phyloP scores from a whole-genome alignment of 176 grass and related monocot species.

The Pharus latifolius region DNA sequence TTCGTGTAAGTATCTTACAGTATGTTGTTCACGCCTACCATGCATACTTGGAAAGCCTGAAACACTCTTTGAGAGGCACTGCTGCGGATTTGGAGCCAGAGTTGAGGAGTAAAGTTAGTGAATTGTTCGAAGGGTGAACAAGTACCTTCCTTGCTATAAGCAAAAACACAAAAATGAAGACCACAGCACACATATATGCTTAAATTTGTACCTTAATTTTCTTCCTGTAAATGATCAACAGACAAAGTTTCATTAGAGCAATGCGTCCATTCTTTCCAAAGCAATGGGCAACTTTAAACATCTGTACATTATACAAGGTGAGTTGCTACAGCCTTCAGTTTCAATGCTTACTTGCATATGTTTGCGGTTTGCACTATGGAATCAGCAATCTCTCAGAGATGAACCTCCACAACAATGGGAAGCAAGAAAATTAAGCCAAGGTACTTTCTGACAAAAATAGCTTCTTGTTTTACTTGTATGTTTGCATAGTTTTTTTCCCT shows the following conservation, averaged over 20 bases:
- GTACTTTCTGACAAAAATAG: no score
- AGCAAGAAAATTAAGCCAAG: no score
- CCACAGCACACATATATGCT: no score
- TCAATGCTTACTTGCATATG: no score
- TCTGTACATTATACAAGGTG: no score
- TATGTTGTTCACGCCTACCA: neutral
- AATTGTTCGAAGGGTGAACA: slow-evolving; percentile 11
- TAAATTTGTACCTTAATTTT: neutral
- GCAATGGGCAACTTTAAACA: no score
- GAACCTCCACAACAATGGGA: no score
- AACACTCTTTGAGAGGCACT: neutral
- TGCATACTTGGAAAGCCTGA: neutral
- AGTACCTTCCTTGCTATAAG: neutral
- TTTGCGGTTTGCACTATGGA: no score
- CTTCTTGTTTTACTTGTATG: no score
- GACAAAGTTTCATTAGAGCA: neutral
- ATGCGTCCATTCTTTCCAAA: no score
- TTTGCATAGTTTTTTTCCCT: neutral
- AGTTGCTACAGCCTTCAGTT: no score
- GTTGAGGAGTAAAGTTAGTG: neutral
- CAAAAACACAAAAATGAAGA: neutral
- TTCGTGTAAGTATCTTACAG: neutral
- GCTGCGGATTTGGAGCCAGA: neutral
- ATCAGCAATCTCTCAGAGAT: no score
- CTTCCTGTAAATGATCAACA: neutral